phyloP scores from a whole-genome alignment of 176 grass and related monocot genomes.

The Rhipidocladum racemiflorum region DNA sequence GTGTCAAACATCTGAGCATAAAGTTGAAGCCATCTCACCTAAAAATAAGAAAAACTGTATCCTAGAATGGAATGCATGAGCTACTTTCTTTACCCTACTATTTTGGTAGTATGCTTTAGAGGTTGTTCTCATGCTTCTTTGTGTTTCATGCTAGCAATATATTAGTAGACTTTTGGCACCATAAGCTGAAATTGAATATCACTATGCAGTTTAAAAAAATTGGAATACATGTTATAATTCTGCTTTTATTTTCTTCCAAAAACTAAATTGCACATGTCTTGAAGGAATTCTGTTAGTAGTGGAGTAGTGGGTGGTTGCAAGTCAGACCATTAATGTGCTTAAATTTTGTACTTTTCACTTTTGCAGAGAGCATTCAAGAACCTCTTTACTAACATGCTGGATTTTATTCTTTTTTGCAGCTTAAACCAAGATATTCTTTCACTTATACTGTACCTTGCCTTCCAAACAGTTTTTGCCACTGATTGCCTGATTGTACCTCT shows the following conservation, averaged over 20 bases:
- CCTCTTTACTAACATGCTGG: neutral
- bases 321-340: neutral
- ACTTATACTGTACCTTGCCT: neutral
- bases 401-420: neutral
- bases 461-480: neutral
- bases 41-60: neutral
- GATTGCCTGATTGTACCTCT: neutral
- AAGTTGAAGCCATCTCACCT: neutral
- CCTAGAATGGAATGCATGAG: neutral
- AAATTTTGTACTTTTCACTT: neutral
- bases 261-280: neutral
- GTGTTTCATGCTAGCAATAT: neutral
- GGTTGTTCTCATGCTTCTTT: neutral
- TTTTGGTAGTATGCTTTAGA: neutral
- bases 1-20: neutral
- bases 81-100: neutral
- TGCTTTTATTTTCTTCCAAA: neutral
- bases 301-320: neutral
- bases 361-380: neutral
- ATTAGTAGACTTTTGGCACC: neutral
- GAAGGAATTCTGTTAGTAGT: neutral
- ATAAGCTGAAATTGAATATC: neutral
- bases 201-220: neutral
- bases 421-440: neutral
- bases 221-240: neutral